A percentile compares a stretch with the other conserved stretches of the same genome.
Evolutionary conservation across 129 eudicot genomes (phyloP).

Genomic region (Escallonia herrerae): DNA sequence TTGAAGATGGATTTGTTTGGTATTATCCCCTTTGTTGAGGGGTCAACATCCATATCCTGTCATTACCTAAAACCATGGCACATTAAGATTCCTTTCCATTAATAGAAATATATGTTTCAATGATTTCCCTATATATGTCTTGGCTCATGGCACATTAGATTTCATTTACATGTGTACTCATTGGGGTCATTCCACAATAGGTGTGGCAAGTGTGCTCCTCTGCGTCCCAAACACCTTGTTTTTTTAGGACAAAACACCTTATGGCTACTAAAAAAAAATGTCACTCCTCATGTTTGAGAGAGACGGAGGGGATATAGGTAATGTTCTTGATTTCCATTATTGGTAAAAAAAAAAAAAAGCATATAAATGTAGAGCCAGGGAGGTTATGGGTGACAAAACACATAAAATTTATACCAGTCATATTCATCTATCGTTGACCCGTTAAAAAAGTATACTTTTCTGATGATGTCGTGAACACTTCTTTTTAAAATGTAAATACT

Average conservation of each 20-base stretch:
- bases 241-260: no score
- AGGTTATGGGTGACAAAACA: no score
- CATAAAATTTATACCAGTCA: no score
- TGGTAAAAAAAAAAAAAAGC: no score
- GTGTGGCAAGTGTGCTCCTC: slow-evolving; percentile 5
- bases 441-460: no score
- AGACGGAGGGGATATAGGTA: neutral
- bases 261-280: neutral
- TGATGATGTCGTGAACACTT: no score
- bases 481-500: no score
- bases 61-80: slow-evolving; percentile 67
- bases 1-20: slow-evolving; percentile 58
- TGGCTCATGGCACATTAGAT: slow-evolving; percentile 14
- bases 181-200: slow-evolving; percentile 25
- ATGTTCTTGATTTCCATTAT: no score
- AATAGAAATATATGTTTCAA: slow-evolving; percentile 27
- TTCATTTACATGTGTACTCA: slow-evolving; percentile 19
- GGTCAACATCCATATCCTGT: slow-evolving; percentile 95
- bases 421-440: no score
- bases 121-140: slow-evolving; percentile 13
- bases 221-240: no score
- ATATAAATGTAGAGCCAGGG: no score
- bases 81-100: slow-evolving; percentile 66
- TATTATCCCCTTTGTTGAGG: slow-evolving; percentile 63
- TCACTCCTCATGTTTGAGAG: slow-evolving; percentile 1